Conservation (phyloP, 306 rosid species). For the Fragaria nilgerrensis region DNA sequence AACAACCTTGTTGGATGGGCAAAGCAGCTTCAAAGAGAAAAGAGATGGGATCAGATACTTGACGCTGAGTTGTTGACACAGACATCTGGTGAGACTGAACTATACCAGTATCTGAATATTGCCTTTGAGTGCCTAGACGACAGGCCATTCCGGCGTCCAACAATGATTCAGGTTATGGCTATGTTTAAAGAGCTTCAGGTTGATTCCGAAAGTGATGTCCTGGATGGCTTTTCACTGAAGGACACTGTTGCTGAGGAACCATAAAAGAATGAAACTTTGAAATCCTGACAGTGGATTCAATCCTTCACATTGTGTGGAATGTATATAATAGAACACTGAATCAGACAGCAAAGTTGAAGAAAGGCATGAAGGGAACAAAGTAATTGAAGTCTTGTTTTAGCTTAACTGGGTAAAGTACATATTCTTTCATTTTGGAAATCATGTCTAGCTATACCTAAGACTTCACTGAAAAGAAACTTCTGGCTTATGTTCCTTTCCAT, state of each 20-base stretch:
- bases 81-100: constrained; percentile 45
- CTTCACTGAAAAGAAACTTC: constrained; percentile 16
- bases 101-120: constrained; percentile 49
- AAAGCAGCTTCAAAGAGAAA: constrained; percentile 62
- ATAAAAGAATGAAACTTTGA: constrained; percentile 8
- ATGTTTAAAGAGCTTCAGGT: constrained; percentile 77
- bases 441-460: constrained; percentile 23
- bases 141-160: constrained; percentile 64
- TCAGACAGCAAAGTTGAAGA: constrained; percentile 31
- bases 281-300: neutral
- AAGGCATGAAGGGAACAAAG: constrained; percentile 14
- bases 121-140: constrained; percentile 75
- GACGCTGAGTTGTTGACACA: constrained; percentile 49
- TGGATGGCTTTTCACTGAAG: constrained; percentile 54
- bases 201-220: constrained; percentile 53
- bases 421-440: constrained; percentile 15
- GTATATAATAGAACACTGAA: constrained; percentile 37
- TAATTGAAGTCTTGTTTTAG: constrained; percentile 26
- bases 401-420: constrained; percentile 27
- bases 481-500: too few relatives aligned
- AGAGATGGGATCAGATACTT: constrained; percentile 49
- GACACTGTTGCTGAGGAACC: constrained; percentile 52
- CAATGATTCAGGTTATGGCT: constrained; percentile 82
- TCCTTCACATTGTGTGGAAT: constrained; percentile 14
- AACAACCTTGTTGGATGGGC: constrained; percentile 86